These are phyloP conservation scores for Pseudomicrostroma phylloplanum DNA, from an alignment of 1,284 basidiomycete genomes.

Conservation along the genomic window DNA sequence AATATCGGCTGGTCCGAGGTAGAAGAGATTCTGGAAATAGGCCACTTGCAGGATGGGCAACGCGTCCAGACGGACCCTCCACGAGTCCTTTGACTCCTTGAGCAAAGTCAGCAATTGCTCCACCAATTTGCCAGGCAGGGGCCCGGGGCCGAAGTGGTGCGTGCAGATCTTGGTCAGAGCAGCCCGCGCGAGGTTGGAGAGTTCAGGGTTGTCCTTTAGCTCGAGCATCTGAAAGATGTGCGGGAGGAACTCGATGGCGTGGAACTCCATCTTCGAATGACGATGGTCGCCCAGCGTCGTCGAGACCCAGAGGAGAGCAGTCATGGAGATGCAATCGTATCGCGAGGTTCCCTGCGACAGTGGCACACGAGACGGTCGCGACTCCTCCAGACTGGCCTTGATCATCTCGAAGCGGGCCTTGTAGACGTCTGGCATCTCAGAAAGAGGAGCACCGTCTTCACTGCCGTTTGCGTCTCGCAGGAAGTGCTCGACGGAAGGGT, in stretches of 20 bases:
- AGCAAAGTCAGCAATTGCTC: slow-evolving; percentile 33
- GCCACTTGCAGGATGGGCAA: slow-evolving; percentile 46
- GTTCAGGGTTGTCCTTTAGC: slow-evolving; percentile 46
- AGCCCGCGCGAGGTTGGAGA: slow-evolving; percentile 30
- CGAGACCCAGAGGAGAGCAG: slow-evolving; percentile 41
- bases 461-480: slow-evolving; percentile 60
- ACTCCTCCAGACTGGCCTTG: slow-evolving; percentile 38
- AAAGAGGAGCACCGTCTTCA: slow-evolving; percentile 27
- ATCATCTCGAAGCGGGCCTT: slow-evolving; percentile 56
- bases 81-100: slow-evolving; percentile 33
- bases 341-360: slow-evolving; percentile 49
- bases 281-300: slow-evolving; percentile 47
- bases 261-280: slow-evolving; percentile 31
- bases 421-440: slow-evolving; percentile 20
- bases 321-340: slow-evolving; percentile 44
- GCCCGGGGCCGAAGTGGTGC: slow-evolving; percentile 24
- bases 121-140: slow-evolving; percentile 20
- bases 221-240: slow-evolving; percentile 47
- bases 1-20: slow-evolving; percentile 24
- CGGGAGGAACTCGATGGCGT: slow-evolving; percentile 42
- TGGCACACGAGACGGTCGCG: slow-evolving; percentile 49
- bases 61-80: slow-evolving; percentile 42
- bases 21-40: slow-evolving; percentile 49
- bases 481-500: slow-evolving; percentile 63
- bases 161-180: slow-evolving; percentile 42